These are phyloP conservation scores for Rhododendron ferrugineum DNA, from an alignment of 148 eudicot species.

Conservation along the genomic window DNA sequence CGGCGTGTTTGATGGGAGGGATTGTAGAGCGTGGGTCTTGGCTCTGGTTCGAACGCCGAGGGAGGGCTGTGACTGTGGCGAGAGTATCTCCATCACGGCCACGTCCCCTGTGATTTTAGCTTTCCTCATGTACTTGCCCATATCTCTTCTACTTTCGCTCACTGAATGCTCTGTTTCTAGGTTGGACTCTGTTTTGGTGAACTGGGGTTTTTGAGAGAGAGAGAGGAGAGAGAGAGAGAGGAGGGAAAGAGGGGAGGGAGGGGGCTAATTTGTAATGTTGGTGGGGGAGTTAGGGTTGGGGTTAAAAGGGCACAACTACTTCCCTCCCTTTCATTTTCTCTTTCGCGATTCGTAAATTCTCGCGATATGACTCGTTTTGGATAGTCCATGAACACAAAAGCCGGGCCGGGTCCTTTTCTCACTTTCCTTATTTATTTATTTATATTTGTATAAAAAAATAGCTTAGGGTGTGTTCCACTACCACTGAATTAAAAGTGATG, in stretches of 20 bases:
- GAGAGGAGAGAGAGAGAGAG: conserved; percentile 14
- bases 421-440: no score
- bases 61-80: conserved; percentile 23
- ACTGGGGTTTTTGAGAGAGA: not conserved
- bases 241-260: not conserved
- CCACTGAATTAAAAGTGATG: no score
- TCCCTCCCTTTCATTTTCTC: not conserved
- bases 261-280: not conserved
- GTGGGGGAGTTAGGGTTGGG: conserved; percentile 6
- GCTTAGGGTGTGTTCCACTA: no score
- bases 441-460: no score
- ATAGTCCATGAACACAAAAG: not conserved
- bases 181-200: not conserved
- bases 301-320: not conserved
- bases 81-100: conserved; percentile 52
- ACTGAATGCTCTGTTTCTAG: not conserved
- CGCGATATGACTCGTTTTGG: not conserved
- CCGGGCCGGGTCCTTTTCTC: not conserved
- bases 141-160: not conserved
- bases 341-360: not conserved
- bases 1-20: conserved; percentile 14
- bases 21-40: conserved; percentile 65
- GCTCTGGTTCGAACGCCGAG: conserved; percentile 82
- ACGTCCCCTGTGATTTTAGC: conserved; percentile 50
- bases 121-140: conserved; percentile 74